Percentiles rank a stretch among this genome's conserved stretches.
These are phyloP conservation scores for Saccharomyces jurei DNA, from an alignment of 805 yeast species.

Conservation along the genomic window DNA sequence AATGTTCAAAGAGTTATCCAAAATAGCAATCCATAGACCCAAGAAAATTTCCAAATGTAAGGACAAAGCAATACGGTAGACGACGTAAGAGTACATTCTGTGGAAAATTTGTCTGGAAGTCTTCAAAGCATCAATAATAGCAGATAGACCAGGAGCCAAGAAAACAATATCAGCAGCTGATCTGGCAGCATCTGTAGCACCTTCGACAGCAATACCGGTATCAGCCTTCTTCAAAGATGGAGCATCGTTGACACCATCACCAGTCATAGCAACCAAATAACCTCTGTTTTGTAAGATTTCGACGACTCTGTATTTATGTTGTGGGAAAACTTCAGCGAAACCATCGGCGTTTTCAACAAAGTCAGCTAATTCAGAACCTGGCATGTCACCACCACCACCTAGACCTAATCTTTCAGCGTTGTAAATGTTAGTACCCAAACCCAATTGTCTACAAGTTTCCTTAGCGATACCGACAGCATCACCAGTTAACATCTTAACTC, in stretches of 20 bases:
- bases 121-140: constrained; percentile 89
- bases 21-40: constrained; percentile 94
- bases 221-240: constrained; percentile 95
- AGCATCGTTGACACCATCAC: constrained; percentile 98
- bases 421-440: constrained; percentile 91
- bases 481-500: constrained; percentile 97
- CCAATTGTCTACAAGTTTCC: constrained; percentile 96
- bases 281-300: constrained; percentile 93
- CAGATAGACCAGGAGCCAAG: constrained; percentile 92
- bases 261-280: constrained; percentile 97
- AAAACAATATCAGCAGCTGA: constrained; percentile 95
- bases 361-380: constrained; percentile 96
- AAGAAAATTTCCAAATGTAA: constrained; percentile 90
- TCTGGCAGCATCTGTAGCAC: constrained; percentile 95
- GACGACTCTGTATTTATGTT: constrained; percentile 92
- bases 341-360: constrained; percentile 97
- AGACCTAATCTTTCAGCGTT: constrained; percentile 95
- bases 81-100: constrained; percentile 97
- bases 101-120: constrained; percentile 96
- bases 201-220: constrained; percentile 96
- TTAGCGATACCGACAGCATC: constrained; percentile 98
- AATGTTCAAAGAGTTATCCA: constrained; percentile 79
- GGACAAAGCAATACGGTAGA: constrained; percentile 94
- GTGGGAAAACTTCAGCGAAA: constrained; percentile 98
- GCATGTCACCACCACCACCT: constrained; percentile 92